A percentile compares a stretch with the other conserved stretches of the same genome.
phyloP scores from a whole-genome alignment of 2,329 filamentous ascomycete genomes.

The Alternaria consortialis region DNA sequence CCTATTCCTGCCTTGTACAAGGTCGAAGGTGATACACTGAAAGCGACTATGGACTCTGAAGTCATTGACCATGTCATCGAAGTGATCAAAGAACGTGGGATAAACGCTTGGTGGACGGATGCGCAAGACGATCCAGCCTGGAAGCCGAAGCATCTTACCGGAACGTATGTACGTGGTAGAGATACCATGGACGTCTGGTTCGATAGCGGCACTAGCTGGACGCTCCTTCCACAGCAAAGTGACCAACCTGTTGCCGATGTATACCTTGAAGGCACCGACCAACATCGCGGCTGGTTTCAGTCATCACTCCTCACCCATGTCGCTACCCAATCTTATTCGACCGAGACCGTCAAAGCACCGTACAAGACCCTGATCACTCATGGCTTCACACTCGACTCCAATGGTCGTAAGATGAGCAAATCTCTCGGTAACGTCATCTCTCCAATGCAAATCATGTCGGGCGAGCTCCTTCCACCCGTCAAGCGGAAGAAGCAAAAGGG shows the following conservation, averaged over 20 bases:
- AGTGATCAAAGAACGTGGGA: conserved; percentile 77
- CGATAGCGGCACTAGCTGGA: conserved; percentile 96
- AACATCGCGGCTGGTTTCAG: conserved; percentile 98
- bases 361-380: conserved; percentile 94
- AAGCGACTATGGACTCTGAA: conserved; percentile 79
- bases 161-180: conserved; percentile 74
- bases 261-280: conserved; percentile 93
- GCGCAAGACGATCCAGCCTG: conserved; percentile 76
- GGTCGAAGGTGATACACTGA: conserved; percentile 64
- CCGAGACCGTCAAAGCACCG: conserved; percentile 63
- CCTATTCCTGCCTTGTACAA: conserved; percentile 92
- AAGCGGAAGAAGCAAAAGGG: conserved; percentile 68
- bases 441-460: conserved; percentile 84
- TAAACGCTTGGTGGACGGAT: conserved; percentile 96
- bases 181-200: conserved; percentile 99
- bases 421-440: conserved; percentile 88
- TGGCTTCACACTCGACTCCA: conserved; percentile 88
- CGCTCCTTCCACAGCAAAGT: conserved; percentile 47
- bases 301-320: conserved; percentile 90
- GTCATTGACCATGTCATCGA: conserved; percentile 86
- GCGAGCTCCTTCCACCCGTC: conserved; percentile 75
- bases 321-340: conserved; percentile 62
- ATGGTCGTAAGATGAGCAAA: conserved; percentile 99
- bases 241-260: conserved; percentile 73
- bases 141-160: conserved; percentile 72